These are phyloP conservation scores for Dipodascopsis tothii DNA, from an alignment of 805 yeast genomes.

Conservation along the genomic window DNA sequence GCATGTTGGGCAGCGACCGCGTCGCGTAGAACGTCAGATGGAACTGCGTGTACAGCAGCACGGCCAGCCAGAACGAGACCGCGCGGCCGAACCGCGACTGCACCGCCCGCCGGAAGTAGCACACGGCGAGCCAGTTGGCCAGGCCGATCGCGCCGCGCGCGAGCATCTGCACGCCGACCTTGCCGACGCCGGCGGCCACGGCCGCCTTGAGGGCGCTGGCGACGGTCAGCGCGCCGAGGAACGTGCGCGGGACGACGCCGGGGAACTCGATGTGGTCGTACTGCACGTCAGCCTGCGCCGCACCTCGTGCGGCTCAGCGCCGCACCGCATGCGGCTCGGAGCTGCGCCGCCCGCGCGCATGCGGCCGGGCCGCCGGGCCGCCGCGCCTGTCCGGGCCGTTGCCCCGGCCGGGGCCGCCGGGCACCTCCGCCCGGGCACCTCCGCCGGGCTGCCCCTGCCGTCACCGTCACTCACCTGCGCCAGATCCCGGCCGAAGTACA, in stretches of 20 bases:
- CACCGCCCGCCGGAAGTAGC: constrained; percentile 43
- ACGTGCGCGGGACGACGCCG: constrained; percentile 83
- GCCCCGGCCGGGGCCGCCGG: no score
- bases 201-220: constrained; percentile 41
- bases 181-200: neutral
- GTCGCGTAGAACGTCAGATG: constrained; percentile 75
- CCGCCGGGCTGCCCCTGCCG: no score
- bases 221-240: constrained; percentile 59
- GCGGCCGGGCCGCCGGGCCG: no score
- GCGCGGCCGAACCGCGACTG: constrained; percentile 24
- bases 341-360: no score
- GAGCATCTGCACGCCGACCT: constrained; percentile 38
- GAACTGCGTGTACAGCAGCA: constrained; percentile 61
- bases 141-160: constrained; percentile 59
- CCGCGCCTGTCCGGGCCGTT: no score
- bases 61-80: constrained; percentile 45
- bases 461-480: no score
- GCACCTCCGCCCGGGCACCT: no score
- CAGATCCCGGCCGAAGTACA: constrained; percentile 51
- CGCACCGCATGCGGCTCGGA: no score
- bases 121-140: constrained; percentile 47
- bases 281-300: no score
- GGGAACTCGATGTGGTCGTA: constrained; percentile 78
- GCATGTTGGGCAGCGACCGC: constrained; percentile 77
- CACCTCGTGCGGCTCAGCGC: no score